These are phyloP conservation scores for Globisporangium alternatum DNA, from an alignment of 352 stramenopile species.

Conservation along the genomic window DNA sequence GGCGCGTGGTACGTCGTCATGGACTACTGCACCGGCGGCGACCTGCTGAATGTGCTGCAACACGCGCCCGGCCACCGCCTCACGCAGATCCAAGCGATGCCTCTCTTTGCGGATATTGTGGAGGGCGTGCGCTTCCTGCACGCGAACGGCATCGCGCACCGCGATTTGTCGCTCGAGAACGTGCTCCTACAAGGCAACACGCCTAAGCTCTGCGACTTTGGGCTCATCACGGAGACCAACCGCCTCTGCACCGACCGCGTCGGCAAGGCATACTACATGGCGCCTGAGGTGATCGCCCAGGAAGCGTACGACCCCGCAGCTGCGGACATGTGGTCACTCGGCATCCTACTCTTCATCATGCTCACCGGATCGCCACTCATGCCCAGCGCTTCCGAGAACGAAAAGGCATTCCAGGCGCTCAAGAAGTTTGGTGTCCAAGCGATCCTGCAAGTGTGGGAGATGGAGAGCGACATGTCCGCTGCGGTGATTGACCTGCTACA, in stretches of 20 bases:
- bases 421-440: conserved; percentile 33
- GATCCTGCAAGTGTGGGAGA: conserved; percentile 48
- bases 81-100: conserved; percentile 19
- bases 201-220: conserved; percentile 59
- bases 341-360: conserved; percentile 67
- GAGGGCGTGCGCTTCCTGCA: conserved; percentile 55
- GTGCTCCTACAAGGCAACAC: conserved; percentile 44
- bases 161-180: conserved; percentile 68
- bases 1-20: conserved; percentile 50
- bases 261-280: conserved; percentile 56
- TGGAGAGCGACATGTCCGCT: conserved; percentile 25
- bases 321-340: conserved; percentile 70
- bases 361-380: conserved; percentile 50
- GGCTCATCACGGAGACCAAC: conserved; percentile 25
- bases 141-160: conserved; percentile 78
- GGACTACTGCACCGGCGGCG: conserved; percentile 47
- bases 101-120: conserved; percentile 30
- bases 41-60: conserved; percentile 39
- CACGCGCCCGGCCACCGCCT: conserved; percentile 21
- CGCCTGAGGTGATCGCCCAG: conserved; percentile 40
- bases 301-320: conserved; percentile 37
- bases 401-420: conserved; percentile 30
- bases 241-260: background rate
- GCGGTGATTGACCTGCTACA: conserved; percentile 25
- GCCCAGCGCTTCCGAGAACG: conserved; percentile 24